Evolutionary conservation across 768 basidiomycete genomes (phyloP).

Genomic region (Tricholomella constricta): DNA sequence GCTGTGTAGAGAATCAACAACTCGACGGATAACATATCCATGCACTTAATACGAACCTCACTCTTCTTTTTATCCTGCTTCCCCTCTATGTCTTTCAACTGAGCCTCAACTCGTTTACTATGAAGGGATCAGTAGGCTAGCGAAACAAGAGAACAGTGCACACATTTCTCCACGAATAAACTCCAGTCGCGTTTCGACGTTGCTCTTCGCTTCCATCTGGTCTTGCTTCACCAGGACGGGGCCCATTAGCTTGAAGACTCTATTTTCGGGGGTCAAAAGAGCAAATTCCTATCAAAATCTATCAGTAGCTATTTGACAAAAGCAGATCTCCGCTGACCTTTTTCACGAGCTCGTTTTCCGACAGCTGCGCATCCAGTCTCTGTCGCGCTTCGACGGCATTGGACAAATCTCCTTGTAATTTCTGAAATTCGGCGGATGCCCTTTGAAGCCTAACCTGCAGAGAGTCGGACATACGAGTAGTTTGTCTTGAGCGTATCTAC

Average conservation of each 20-base stretch:
- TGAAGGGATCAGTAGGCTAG: slow-evolving; percentile 4
- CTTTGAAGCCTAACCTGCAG: slow-evolving; percentile 63
- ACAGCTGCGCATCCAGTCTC: slow-evolving; percentile 84
- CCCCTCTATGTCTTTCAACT: slow-evolving; percentile 76
- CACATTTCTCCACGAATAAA: slow-evolving; percentile 91
- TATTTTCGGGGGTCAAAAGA: slow-evolving; percentile 70
- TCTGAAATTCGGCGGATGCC: slow-evolving; percentile 76
- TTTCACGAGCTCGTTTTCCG: slow-evolving; percentile 91
- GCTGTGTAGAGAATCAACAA: slow-evolving; percentile 39
- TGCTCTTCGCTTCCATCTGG: slow-evolving; percentile 79
- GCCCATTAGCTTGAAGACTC: slow-evolving; percentile 88
- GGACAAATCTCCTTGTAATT: slow-evolving; percentile 74
- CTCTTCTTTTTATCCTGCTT: slow-evolving; percentile 81
- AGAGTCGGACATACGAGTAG: slow-evolving; percentile 33
- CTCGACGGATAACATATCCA: slow-evolving; percentile 6
- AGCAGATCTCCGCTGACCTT: slow-evolving; percentile 52
- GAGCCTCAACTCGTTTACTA: slow-evolving; percentile 75
- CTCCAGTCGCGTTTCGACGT: slow-evolving; percentile 87
- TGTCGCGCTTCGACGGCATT: slow-evolving; percentile 79
- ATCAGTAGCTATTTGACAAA: neutral
- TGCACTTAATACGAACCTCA: slow-evolving; percentile 55
- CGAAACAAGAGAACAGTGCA: slow-evolving; percentile 25
- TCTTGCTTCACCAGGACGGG: slow-evolving; percentile 92
- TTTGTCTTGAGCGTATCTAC: neutral
- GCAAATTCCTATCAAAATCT: slow-evolving; percentile 72